Percentiles rank a stretch among this genome's conserved stretches.
Conservation (phyloP, 805 yeast species). For the Pichia gijzeniarum region DNA sequence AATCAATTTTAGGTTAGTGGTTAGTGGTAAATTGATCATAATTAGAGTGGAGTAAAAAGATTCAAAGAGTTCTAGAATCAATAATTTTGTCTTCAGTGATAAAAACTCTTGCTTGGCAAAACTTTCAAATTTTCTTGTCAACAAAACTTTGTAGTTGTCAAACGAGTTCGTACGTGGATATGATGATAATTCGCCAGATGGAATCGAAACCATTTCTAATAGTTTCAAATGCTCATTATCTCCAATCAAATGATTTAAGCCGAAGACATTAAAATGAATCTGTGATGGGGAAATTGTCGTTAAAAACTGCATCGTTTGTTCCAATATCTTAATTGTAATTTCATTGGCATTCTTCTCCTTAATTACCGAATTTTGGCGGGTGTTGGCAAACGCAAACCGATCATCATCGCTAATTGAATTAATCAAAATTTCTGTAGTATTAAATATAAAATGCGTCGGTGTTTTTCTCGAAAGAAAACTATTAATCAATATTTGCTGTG, state of each 20-base stretch:
- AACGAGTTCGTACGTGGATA: slow-evolving; percentile 24
- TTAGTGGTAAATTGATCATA: slow-evolving; percentile 5
- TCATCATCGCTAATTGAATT: slow-evolving; percentile 32
- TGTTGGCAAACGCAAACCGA: slow-evolving; percentile 26
- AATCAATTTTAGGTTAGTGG: slow-evolving; percentile 4
- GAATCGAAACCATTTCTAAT: slow-evolving; percentile 38
- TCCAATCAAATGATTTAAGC: slow-evolving; percentile 50
- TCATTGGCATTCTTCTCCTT: slow-evolving; percentile 3
- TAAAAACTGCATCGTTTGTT: slow-evolving; percentile 8
- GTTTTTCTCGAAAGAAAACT: slow-evolving; percentile 45
- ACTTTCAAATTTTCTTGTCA: slow-evolving; percentile 11
- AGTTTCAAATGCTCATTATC: slow-evolving; percentile 39
- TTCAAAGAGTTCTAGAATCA: slow-evolving; percentile 46
- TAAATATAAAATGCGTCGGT: slow-evolving; percentile 45
- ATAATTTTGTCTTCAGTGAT: slow-evolving; percentile 36
- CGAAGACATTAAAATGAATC: slow-evolving; percentile 36
- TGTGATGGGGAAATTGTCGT: slow-evolving; percentile 4
- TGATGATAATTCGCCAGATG: slow-evolving; percentile 12
- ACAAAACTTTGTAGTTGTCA: slow-evolving; percentile 18
- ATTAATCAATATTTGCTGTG: slow-evolving; percentile 29
- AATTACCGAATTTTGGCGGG: slow-evolving; percentile 7
- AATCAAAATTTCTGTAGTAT: slow-evolving; percentile 47
- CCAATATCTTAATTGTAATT: slow-evolving; percentile 2
- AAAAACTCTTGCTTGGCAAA: slow-evolving; percentile 38
- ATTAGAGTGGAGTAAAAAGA: slow-evolving; percentile 25